A percentile compares a stretch with the other conserved stretches of the same genome.
Evolutionary conservation across 2,329 filamentous ascomycete genomes (phyloP).

Genomic region (Elsinoe ampelina): DNA sequence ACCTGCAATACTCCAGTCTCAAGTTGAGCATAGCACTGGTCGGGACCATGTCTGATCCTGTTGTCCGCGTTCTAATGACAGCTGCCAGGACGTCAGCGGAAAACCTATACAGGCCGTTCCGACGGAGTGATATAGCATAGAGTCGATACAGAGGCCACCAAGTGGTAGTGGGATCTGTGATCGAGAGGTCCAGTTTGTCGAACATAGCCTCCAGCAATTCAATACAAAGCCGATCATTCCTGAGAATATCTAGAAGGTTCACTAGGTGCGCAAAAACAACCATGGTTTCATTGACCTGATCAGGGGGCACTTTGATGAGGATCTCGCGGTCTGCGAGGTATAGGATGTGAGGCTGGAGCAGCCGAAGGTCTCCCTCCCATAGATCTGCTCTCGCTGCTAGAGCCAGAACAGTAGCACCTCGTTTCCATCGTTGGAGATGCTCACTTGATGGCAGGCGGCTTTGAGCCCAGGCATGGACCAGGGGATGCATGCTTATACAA

Average conservation of each 20-base stretch:
- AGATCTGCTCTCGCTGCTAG: background rate
- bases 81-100: background rate
- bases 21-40: background rate
- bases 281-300: background rate
- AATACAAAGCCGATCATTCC: background rate
- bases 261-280: background rate
- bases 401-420: background rate
- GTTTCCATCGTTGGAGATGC: background rate
- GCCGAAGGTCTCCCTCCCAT: background rate
- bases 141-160: background rate
- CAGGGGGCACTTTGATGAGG: background rate
- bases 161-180: background rate
- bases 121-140: background rate
- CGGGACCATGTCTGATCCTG: background rate
- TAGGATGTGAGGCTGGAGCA: background rate
- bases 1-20: background rate
- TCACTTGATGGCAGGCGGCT: background rate
- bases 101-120: background rate
- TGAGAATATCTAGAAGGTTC: background rate
- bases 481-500: conserved; percentile 5
- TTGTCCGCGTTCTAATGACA: background rate
- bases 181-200: background rate
- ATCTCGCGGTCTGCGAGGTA: background rate
- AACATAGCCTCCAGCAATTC: background rate
- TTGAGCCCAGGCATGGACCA: conserved; percentile 10